phyloP scores from a whole-genome alignment of 106 monocot species.

The Triglochin maritima region DNA sequence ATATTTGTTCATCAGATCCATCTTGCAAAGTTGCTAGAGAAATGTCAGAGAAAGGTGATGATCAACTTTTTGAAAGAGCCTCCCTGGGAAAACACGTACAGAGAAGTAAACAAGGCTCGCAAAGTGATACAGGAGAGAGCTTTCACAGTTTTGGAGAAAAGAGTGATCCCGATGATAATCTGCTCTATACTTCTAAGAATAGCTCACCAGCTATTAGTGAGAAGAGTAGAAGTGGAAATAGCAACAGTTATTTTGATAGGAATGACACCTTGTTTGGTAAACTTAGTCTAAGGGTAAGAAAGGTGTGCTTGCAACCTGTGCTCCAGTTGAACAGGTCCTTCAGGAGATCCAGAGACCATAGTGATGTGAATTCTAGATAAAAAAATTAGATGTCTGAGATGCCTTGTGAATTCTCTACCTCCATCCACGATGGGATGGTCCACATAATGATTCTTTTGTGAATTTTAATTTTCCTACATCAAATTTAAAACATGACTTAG shows the following conservation, averaged over 20 bases:
- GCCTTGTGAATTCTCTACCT: neutral
- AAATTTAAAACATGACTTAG: too few species aligned
- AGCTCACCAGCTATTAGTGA: slow-evolving; percentile 12
- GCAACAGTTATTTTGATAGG: slow-evolving; percentile 16
- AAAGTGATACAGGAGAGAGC: slow-evolving; percentile 23
- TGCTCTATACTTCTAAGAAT: slow-evolving; percentile 9
- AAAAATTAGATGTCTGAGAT: neutral
- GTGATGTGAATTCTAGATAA: slow-evolving; percentile 13
- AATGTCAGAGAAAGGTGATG: slow-evolving; percentile 7
- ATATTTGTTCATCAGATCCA: slow-evolving; percentile 9
- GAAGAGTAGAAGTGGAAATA: slow-evolving; percentile 15
- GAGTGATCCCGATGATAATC: slow-evolving; percentile 9
- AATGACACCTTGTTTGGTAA: slow-evolving; percentile 35
- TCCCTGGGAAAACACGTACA: slow-evolving; percentile 20
- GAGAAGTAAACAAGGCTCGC: slow-evolving; percentile 4
- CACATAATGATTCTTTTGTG: too few species aligned
- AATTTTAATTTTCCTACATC: too few species aligned
- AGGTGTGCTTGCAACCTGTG: slow-evolving; percentile 53
- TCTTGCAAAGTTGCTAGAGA: slow-evolving; percentile 4
- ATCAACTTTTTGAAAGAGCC: slow-evolving; percentile 10
- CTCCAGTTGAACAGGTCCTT: slow-evolving; percentile 55
- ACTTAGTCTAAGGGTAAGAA: slow-evolving; percentile 46
- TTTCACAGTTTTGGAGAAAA: slow-evolving; percentile 29
- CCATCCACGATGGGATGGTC: neutral
- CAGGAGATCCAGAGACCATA: slow-evolving; percentile 35